Conservation (phyloP, 2,329 filamentous ascomycete genomes). For the Plectosphaerella cucumerina region DNA sequence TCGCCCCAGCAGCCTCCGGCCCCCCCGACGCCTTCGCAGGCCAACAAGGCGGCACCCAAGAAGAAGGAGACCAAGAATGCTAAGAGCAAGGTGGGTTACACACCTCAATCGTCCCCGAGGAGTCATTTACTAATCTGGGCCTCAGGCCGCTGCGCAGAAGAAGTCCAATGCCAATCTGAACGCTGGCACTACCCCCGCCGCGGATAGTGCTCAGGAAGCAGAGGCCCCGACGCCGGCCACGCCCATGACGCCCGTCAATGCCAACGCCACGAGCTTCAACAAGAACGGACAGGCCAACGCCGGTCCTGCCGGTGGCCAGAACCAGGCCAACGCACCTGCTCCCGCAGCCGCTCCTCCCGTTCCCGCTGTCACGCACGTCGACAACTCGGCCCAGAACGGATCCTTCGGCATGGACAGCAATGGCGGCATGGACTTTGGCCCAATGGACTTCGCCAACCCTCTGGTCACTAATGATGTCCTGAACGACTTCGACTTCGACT, state of each 20-base stretch:
- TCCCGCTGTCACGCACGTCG: constrained; percentile 38
- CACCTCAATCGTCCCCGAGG: neutral
- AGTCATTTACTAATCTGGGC: neutral
- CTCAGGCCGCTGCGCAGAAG: constrained; percentile 55
- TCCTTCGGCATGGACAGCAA: constrained; percentile 33
- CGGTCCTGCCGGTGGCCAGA: constrained; percentile 32
- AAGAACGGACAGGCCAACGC: constrained; percentile 38
- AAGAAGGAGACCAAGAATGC: constrained; percentile 68
- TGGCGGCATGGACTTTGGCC: constrained; percentile 36
- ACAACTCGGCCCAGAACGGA: constrained; percentile 39
- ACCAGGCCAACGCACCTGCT: constrained; percentile 38
- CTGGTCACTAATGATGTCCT: constrained; percentile 52
- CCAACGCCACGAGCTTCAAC: constrained; percentile 22
- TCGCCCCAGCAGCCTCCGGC: constrained; percentile 62
- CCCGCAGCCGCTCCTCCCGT: constrained; percentile 18
- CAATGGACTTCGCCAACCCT: constrained; percentile 54
- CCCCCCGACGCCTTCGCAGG: constrained; percentile 72
- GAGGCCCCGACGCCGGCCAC: constrained; percentile 59
- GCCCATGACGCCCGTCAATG: constrained; percentile 57
- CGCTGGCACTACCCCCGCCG: constrained; percentile 49
- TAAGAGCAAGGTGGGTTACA: constrained; percentile 60
- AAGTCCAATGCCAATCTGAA: constrained; percentile 55
- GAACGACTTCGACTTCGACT: constrained; percentile 65
- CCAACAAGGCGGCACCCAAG: constrained; percentile 69
- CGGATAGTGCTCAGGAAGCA: constrained; percentile 50